Evolutionary conservation across 2,329 filamentous ascomycete genomes (phyloP), one percentile per base, ranked within the genome.

Genomic region (Biscogniauxia marginata): DNA sequence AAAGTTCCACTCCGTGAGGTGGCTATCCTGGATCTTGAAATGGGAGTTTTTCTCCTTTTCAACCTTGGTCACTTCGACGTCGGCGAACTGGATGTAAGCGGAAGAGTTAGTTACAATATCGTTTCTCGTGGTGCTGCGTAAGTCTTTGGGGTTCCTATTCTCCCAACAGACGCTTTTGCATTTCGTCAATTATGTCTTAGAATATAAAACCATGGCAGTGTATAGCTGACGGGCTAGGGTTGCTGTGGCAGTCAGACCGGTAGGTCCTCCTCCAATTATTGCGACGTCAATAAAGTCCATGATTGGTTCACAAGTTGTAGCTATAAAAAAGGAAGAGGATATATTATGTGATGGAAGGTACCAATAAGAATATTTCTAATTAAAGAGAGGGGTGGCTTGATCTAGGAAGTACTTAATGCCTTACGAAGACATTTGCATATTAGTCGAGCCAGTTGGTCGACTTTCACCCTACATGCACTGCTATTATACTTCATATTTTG

Each of bases 21-120:
- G 22, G 4, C 43, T 49, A 51, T 65, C 63, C 4, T n/a, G 59
- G 0, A 71, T 70, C 45, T 69, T 65, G 46, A 79, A 79, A 3
- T 60, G 60, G 2, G 53, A 34, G 22, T 65, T 60, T 18, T 3
- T 54, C 47, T 60, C 48, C 52, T 62, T 63, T 21, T 62, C 57
- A 6, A 63, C 52, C 13, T 59, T 58, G 25, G 53, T 48, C 1
- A 64, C 59, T 3, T 5, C 49, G 1, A 59, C 46, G 25, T 65
- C 63, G 8, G 34, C 52, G 18, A 64, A 64, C 23, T 60, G 53
- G 20, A 65, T 57, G 1, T 61, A 56, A 3, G 50, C 50, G 49
- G 65, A 65, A 11, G 6, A 25, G 43, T 44, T 44, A 0, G 59
- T 45, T 16, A 49, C 0, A 9, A 65, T 60, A 13, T 64, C 55